Conservation (phyloP, 2,329 filamentous ascomycete species). For the Coniochaeta sp. region DNA sequence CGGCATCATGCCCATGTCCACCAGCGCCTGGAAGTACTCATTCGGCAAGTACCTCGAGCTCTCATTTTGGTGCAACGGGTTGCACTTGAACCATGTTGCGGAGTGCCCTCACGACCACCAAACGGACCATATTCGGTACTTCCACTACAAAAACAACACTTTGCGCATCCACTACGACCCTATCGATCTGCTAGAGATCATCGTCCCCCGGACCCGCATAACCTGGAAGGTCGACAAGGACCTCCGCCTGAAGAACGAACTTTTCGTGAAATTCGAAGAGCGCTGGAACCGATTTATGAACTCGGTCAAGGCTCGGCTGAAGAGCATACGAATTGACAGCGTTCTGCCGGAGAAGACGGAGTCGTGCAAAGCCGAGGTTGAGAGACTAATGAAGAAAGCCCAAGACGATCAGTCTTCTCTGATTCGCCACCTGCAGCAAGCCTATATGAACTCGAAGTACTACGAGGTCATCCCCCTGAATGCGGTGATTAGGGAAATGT, state of each 20-base stretch:
- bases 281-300: slow-evolving; percentile 80
- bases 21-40: slow-evolving; percentile 94
- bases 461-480: slow-evolving; percentile 97
- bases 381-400: slow-evolving; percentile 67
- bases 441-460: slow-evolving; percentile 89
- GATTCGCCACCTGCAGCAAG: slow-evolving; percentile 72
- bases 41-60: slow-evolving; percentile 98
- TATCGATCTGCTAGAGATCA: slow-evolving; percentile 87
- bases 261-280: slow-evolving; percentile 74
- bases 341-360: slow-evolving; percentile 83
- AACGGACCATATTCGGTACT: slow-evolving; percentile 86
- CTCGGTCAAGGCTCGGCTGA: slow-evolving; percentile 76
- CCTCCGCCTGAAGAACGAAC: slow-evolving; percentile 83
- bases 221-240: slow-evolving; percentile 99
- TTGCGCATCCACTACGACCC: slow-evolving; percentile 88
- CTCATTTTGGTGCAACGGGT: slow-evolving; percentile 85
- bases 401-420: slow-evolving; percentile 76
- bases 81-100: slow-evolving; percentile 65
- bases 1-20: slow-evolving; percentile 83
- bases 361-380: slow-evolving; percentile 74
- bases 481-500: slow-evolving; percentile 76
- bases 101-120: slow-evolving; percentile 86
- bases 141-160: slow-evolving; percentile 78
- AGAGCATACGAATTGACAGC: slow-evolving; percentile 85
- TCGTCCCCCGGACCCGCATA: slow-evolving; percentile 81